Evolutionary conservation across 345 rosid species (phyloP).

Genomic region (Ceriops tagal): DNA sequence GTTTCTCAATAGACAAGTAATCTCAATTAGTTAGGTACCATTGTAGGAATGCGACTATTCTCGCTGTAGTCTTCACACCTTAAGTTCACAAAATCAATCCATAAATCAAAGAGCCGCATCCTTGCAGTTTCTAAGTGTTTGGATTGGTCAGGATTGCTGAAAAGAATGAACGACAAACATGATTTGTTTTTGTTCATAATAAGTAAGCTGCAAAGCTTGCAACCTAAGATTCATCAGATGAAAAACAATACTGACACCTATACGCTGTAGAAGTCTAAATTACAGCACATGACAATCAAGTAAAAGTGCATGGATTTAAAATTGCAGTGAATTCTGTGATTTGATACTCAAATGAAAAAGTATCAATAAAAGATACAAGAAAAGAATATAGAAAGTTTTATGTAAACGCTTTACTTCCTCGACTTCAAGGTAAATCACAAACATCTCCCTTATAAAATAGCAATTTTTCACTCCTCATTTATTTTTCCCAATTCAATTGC

Average conservation of each 20-base stretch:
- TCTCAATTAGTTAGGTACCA: conserved; percentile 40
- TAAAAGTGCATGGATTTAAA: no score
- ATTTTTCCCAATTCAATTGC: no score
- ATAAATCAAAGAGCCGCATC: conserved; percentile 72
- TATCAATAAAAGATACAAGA: no score
- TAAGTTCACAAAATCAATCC: conserved; percentile 96
- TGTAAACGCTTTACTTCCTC: no score
- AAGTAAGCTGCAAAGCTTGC: neutral
- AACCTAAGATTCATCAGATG: neutral
- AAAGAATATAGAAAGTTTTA: no score
- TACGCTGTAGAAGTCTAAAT: neutral
- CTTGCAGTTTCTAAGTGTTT: conserved; percentile 95
- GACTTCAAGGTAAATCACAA: no score
- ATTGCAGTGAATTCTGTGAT: no score
- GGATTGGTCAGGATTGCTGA: conserved; percentile 94
- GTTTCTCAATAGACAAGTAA: neutral
- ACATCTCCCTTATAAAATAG: no score
- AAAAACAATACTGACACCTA: neutral
- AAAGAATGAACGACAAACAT: conserved; percentile 9
- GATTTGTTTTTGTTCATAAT: no score
- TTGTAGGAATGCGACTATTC: conserved; percentile 77
- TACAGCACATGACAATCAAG: neutral
- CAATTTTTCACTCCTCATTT: no score
- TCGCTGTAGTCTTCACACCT: conserved; percentile 86
- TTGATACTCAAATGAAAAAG: no score